Evolutionary conservation across 2,329 filamentous ascomycete species (phyloP).

Genomic region (Fusarium acutatum): DNA sequence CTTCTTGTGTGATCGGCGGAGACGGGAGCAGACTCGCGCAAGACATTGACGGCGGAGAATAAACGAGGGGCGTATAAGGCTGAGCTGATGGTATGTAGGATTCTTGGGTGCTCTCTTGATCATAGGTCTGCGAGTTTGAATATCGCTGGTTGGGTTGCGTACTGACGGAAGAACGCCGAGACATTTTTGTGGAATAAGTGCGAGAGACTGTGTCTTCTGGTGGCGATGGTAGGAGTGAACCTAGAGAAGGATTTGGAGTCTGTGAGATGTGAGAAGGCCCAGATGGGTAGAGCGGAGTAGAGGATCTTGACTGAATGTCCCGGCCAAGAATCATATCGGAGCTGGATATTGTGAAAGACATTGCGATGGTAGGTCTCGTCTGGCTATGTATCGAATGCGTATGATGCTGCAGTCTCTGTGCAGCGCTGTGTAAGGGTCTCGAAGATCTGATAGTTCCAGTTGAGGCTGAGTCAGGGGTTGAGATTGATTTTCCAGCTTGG

Average conservation of each 20-base stretch:
- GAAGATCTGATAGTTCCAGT: constrained; percentile 6
- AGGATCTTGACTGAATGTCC: constrained; percentile 2
- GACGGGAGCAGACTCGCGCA: constrained; percentile 33
- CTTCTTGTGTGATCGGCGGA: constrained; percentile 33
- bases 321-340: constrained; percentile 29
- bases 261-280: constrained; percentile 22
- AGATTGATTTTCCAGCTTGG: constrained; percentile 12
- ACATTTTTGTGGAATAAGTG: background rate
- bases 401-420: constrained; percentile 1
- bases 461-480: constrained; percentile 2
- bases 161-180: background rate
- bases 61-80: constrained; percentile 22
- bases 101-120: constrained; percentile 4
- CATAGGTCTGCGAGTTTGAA: background rate
- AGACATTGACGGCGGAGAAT: constrained; percentile 29
- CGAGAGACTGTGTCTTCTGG: constrained; percentile 7
- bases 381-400: background rate
- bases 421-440: background rate
- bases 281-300: background rate
- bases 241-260: constrained; percentile 15
- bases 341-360: constrained; percentile 35
- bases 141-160: background rate
- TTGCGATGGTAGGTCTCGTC: constrained; percentile 24
- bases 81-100: constrained; percentile 39
- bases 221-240: constrained; percentile 21